These are phyloP conservation scores for Blastobotrys illinoisensis DNA, from an alignment of 1,139 yeast genomes.

Conservation along the genomic window DNA sequence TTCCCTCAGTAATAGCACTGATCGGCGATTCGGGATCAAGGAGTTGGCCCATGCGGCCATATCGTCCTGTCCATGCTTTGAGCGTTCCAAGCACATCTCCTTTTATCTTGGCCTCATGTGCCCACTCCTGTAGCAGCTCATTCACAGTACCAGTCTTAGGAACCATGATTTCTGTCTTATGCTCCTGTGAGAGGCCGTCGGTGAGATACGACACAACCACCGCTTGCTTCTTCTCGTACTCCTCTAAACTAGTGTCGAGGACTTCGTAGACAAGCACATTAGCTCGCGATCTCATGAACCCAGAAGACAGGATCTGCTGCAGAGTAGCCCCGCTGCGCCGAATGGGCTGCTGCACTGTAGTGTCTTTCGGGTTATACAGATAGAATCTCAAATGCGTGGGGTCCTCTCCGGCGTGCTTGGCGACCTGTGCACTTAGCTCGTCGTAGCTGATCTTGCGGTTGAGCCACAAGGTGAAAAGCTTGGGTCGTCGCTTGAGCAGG, in stretches of 20 bases:
- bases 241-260: conserved; percentile 65
- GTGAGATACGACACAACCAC: conserved; percentile 41
- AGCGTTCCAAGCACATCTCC: conserved; percentile 44
- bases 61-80: conserved; percentile 51
- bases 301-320: conserved; percentile 39
- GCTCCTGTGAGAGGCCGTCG: conserved; percentile 42
- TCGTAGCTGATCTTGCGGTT: conserved; percentile 55
- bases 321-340: conserved; percentile 29
- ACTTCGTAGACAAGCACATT: conserved; percentile 53
- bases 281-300: conserved; percentile 35
- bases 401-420: conserved; percentile 47
- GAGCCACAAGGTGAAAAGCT: conserved; percentile 59
- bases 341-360: conserved; percentile 35
- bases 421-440: conserved; percentile 57
- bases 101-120: conserved; percentile 45
- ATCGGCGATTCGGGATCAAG: conserved; percentile 23
- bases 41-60: conserved; percentile 23
- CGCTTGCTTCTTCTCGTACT: conserved; percentile 69
- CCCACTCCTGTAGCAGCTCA: conserved; percentile 43
- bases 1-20: conserved; percentile 21
- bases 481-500: conserved; percentile 8
- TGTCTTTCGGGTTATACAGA: conserved; percentile 34
- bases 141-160: conserved; percentile 58
- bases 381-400: conserved; percentile 58
- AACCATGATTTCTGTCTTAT: conserved; percentile 62